Evolutionary conservation across 805 yeast genomes (phyloP).

Genomic region (Metschnikowia baotianmanensis): DNA sequence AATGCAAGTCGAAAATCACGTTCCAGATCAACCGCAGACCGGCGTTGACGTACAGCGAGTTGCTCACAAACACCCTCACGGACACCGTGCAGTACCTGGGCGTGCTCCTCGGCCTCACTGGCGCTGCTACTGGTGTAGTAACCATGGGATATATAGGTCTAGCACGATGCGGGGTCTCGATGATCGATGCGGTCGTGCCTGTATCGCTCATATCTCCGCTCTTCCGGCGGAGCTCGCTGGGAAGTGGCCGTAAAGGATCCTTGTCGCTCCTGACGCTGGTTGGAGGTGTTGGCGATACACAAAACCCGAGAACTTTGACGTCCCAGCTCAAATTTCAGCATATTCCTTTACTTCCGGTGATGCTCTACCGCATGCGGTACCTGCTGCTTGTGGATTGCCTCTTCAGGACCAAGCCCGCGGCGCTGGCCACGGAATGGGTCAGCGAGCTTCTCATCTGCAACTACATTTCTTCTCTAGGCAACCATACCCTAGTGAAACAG

Average conservation of each 20-base stretch:
- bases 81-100: constrained; percentile 30
- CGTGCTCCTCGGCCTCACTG: constrained; percentile 34
- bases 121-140: constrained; percentile 40
- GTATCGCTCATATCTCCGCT: constrained; percentile 30
- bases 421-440: constrained; percentile 20
- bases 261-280: constrained; percentile 3
- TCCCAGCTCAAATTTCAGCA: constrained; percentile 38
- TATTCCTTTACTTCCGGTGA: constrained; percentile 38
- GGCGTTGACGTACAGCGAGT: constrained; percentile 22
- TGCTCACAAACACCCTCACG: constrained; percentile 18
- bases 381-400: constrained; percentile 31
- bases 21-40: constrained; percentile 32
- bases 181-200: constrained; percentile 38
- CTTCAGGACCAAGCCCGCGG: constrained; percentile 13
- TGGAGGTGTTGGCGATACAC: neutral
- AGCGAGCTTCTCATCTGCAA: constrained; percentile 36
- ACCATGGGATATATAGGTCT: constrained; percentile 40
- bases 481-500: constrained; percentile 27
- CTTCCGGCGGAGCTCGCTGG: neutral
- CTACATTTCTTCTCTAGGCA: constrained; percentile 38
- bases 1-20: constrained; percentile 35
- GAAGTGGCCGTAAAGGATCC: constrained; percentile 14
- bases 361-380: constrained; percentile 37
- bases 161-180: constrained; percentile 36
- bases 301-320: constrained; percentile 8